Percentiles rank a stretch among this genome's conserved stretches.
These are phyloP conservation scores for Claviceps sp. DNA, from an alignment of 2,329 filamentous ascomycete genomes.

Conservation along the genomic window DNA sequence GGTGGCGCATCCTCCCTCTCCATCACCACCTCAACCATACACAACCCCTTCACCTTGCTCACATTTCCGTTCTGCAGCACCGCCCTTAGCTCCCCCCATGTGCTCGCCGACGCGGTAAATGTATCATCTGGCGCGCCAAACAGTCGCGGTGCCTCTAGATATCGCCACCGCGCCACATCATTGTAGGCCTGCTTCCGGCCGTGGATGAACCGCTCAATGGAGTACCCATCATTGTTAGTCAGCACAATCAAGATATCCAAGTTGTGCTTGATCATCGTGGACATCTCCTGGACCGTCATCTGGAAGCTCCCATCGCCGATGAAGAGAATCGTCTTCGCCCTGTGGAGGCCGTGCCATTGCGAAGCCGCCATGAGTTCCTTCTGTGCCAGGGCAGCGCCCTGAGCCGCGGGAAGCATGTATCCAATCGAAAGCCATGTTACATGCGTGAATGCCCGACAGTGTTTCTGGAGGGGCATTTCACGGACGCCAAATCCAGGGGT, in stretches of 20 bases:
- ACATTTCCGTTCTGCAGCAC: slow-evolving; percentile 1
- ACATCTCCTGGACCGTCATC: slow-evolving; percentile 53
- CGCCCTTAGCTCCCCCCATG: slow-evolving; percentile 4
- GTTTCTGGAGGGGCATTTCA: slow-evolving; percentile 33
- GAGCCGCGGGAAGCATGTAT: slow-evolving; percentile 44
- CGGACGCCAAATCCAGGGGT: slow-evolving; percentile 42
- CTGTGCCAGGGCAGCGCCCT: slow-evolving; percentile 42
- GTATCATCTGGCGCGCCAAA: slow-evolving; percentile 26
- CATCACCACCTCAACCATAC: slow-evolving; percentile 7
- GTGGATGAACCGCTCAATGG: slow-evolving; percentile 44
- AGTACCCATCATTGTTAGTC: slow-evolving; percentile 47
- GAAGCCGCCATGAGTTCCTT: slow-evolving; percentile 23
- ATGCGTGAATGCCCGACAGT: slow-evolving; percentile 32
- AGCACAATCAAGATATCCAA: slow-evolving; percentile 37
- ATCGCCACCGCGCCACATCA: slow-evolving; percentile 38
- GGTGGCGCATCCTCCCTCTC: slow-evolving; percentile 6
- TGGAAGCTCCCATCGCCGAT: slow-evolving; percentile 54
- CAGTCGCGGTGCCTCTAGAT: slow-evolving; percentile 32
- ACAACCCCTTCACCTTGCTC: neutral
- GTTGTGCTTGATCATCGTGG: slow-evolving; percentile 44
- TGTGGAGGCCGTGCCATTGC: slow-evolving; percentile 8
- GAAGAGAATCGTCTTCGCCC: slow-evolving; percentile 35
- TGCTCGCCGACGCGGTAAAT: slow-evolving; percentile 5
- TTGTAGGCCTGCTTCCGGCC: slow-evolving; percentile 41
- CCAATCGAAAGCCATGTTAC: slow-evolving; percentile 48